Evolutionary conservation across 73 alveolate genomes (phyloP), one percentile per base, ranked within the genome.

Genomic region (Symbiodinium pilosum): DNA sequence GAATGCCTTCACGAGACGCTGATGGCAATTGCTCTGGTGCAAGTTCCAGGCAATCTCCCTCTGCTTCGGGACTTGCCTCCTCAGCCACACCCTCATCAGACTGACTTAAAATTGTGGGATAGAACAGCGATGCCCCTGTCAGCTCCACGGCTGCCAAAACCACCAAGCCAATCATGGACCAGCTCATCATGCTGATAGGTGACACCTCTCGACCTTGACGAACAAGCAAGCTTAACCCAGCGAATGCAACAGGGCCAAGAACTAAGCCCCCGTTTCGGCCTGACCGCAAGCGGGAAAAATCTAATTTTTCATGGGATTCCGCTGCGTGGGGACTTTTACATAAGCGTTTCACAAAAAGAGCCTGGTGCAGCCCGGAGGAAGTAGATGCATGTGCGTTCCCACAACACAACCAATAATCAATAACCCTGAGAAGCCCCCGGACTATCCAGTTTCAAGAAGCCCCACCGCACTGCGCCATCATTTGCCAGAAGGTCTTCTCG

Each of bases 391-490:
- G n/a, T n/a, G n/a, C n/a, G n/a, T n/a, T n/a, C n/a, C n/a, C n/a
- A n/a, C n/a, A n/a, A n/a, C n/a, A n/a, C 0, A 54, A 54, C 71
- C 71, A 1, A 54, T 54, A n/a, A n/a, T n/a, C n/a, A n/a, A n/a
- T n/a, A n/a, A n/a, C n/a, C n/a, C n/a, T n/a, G n/a, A n/a, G n/a
- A n/a, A n/a, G n/a, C n/a, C n/a, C n/a, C n/a, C n/a, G n/a, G n/a
- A n/a, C n/a, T n/a, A n/a, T n/a, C n/a, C n/a, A n/a, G n/a, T 54
- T 54, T 54, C 71, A 30, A 24, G 26, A 6, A 6, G n/a, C 71
- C 71, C 71, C 71, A 4, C 71, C 71, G 71, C 77, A 26, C 77
- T 64, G 77, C 71, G 77, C 77, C 38, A 64, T 64, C 81, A 64
- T 64, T 16, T 26, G 32, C 77, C 77, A 64, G 40, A 64, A 26